Base-by-base conservation (phyloP, 805 yeast species). In the Candida manassasensis region DNA sequence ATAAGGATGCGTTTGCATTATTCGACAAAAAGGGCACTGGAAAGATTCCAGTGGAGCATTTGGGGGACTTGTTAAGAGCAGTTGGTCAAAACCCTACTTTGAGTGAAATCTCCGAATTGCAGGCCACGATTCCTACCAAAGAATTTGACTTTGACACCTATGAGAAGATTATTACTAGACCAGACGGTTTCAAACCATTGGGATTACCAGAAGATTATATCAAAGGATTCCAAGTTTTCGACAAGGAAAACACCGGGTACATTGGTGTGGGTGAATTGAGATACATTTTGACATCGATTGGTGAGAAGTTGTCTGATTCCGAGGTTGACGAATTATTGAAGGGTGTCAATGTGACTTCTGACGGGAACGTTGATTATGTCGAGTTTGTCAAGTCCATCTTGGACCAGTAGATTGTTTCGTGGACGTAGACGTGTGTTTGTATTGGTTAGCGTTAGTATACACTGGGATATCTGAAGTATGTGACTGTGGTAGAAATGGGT, bases 71-170 rank as follows among this genome's bases (percentile, higher is more conserved):
- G 49, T 75, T 93, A 41, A 78, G 99, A 58, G 97, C 98, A 2
- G 89, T 93, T 41, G 99, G 98, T 26, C 97, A 90, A 69, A 93
- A 93, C 69, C 99, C 99, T 44, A 89, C 98, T 3, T 75, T 87
- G 52, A 84, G 89, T 15, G 96, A 88, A 63, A 84, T 88, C 43
- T 45, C 67, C n/a, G 71, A 65, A 39, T 64, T 67, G 43, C 71
- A 67, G 50, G 48, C 51, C 32, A 50, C 62, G 2, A 56, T 67
- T 39, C 66, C 75, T 19, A 79, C 66, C 40, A 53, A 53, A 37
- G 81, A 73, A 43, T 68, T 86, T 46, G 86, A 82, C 52, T 87
- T 80, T 47, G 89, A 81, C 40, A 77, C 86, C 11, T 87, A 84
- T 61, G 77, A 80, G 40, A 75, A 76, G 57, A 73, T 86, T 50